Evolutionary conservation across 176 grass and related monocot genomes (phyloP).

Genomic region (Eragrostis curvula): DNA sequence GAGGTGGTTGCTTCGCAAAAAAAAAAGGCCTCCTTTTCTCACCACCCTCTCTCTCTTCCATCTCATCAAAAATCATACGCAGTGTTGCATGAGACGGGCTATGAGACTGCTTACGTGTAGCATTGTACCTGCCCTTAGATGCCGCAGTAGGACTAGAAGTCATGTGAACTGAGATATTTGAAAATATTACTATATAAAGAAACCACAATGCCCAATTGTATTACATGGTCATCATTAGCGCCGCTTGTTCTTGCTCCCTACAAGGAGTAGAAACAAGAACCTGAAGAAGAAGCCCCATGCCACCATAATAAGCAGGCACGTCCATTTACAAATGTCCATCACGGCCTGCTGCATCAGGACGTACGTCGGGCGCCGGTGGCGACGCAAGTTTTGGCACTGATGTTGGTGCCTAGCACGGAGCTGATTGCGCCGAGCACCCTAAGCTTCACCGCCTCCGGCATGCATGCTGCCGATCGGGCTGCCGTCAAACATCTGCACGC

Average conservation of each 20-base stretch:
- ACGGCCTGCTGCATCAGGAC: constrained; percentile 65
- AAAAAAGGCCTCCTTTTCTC: no score
- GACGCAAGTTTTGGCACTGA: constrained; percentile 51
- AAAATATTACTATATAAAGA: no score
- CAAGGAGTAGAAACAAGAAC: constrained; percentile 65
- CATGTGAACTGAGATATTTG: no score
- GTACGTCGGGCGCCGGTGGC: constrained; percentile 70
- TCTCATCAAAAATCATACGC: no score
- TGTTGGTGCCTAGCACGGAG: constrained; percentile 18
- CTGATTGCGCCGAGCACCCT: constrained; percentile 68
- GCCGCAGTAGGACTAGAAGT: no score
- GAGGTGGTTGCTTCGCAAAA: no score
- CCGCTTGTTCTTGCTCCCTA: constrained; percentile 77
- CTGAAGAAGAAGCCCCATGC: constrained; percentile 74
- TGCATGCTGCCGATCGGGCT: constrained; percentile 52
- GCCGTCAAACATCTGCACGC: constrained; percentile 74
- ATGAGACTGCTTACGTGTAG: no score
- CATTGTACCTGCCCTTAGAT: no score
- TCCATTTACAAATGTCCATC: constrained; percentile 74
- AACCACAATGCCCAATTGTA: no score
- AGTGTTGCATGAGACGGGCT: no score
- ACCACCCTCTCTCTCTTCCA: no score
- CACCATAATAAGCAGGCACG: constrained; percentile 62
- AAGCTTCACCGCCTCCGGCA: constrained; percentile 48
- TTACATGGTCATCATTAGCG: constrained; percentile 21